A percentile compares a stretch with the other conserved stretches of the same genome.
These are phyloP conservation scores for Talaromyces funiculosus DNA, from an alignment of 2,329 filamentous ascomycete genomes.

Conservation along the genomic window DNA sequence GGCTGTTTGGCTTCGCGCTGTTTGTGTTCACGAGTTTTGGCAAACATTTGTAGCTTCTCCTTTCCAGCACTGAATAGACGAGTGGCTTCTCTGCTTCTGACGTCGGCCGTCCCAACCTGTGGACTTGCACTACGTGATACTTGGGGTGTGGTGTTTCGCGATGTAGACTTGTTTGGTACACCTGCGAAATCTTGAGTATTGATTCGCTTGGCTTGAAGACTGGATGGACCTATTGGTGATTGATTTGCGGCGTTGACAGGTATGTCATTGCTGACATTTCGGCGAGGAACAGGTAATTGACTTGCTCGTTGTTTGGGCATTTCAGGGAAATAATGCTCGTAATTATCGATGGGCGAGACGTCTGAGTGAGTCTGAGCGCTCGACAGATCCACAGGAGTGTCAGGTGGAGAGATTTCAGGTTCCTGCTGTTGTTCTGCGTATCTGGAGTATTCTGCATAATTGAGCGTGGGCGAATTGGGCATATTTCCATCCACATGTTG, in stretches of 20 bases:
- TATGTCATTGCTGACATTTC: not conserved
- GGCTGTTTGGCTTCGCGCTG: slow-evolving; percentile 33
- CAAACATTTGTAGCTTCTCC: slow-evolving; percentile 32
- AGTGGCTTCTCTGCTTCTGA: slow-evolving; percentile 21
- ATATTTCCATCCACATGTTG: not conserved
- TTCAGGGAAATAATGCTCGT: slow-evolving; percentile 17
- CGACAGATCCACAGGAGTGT: slow-evolving; percentile 32
- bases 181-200: not conserved
- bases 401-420: slow-evolving; percentile 43
- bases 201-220: not conserved
- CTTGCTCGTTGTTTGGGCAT: slow-evolving; percentile 16
- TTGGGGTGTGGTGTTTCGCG: not conserved
- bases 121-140: not conserved
- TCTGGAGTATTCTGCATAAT: slow-evolving; percentile 8
- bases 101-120: not conserved
- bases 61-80: slow-evolving; percentile 30
- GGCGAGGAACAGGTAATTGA: slow-evolving; percentile 11
- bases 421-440: slow-evolving; percentile 25
- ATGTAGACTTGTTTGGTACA: not conserved
- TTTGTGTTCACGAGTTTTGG: slow-evolving; percentile 24
- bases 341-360: slow-evolving; percentile 40
- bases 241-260: not conserved
- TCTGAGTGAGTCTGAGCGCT: slow-evolving; percentile 21
- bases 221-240: not conserved
- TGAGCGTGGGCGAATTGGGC: slow-evolving; percentile 3